Evolutionary conservation across 192 early-diverging fungal species (phyloP), one percentile per base, ranked within the genome.

Genomic region (Mortierella hygrophila): DNA sequence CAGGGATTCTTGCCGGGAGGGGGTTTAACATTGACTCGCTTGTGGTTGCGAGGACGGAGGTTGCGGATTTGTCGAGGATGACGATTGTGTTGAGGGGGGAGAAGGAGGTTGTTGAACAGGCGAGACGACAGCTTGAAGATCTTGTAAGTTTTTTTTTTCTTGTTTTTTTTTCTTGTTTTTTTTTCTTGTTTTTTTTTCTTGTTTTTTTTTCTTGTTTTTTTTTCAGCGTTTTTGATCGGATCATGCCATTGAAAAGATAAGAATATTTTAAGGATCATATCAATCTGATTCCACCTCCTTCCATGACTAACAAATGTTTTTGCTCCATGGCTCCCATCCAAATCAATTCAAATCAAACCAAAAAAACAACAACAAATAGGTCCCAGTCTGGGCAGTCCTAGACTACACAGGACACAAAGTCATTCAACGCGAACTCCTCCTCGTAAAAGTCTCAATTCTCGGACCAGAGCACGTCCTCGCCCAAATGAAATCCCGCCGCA

Each of bases 1-100:
- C 91, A 82, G 97, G 95, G n/a, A 96, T 97, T 77, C 92, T 99
- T 88, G 98, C 97, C 10, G 97, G 94, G 20, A 91, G 98, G 54
- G 97, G 97, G 1, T 98, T 98, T 90, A 99, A 98, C 89, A 99
- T 99, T 87, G 98, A 99, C 82, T 97, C 97, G 71, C 89, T 99
- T 60, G 97, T 99, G 9, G 98, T 98, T 5, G 95, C 96, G 88
- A 97, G 96, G 77, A 99, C 98, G 32, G 97, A 99, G 82, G 97
- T 98, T 7, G 90, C 92, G 2, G 97, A 97, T 77, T 91, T 99
- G 78, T 94, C 93, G 79, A 93, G 97, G 74, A 98, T 98, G 97
- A 99, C 97, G 29, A 93, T 98, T 74, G 97, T 98, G 20, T 89
- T 99, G 72, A 94, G 94, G 80, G 98, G 97, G 23, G 93, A 95